phyloP scores from a whole-genome alignment of 106 monocot species.

The Xerophyta viscosa region DNA sequence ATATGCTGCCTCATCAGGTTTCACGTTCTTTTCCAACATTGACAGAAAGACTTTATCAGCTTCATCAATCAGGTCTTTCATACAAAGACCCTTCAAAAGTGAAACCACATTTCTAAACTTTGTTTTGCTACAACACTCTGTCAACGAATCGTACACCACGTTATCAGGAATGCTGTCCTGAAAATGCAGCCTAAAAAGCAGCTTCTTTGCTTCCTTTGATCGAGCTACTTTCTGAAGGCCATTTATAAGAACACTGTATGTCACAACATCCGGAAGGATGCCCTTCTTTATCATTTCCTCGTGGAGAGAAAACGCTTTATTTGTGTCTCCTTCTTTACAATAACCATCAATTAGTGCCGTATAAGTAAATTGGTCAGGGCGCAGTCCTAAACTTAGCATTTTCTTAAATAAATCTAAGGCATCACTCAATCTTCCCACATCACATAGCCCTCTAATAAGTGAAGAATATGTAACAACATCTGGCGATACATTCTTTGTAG shows the following conservation, averaged over 20 bases:
- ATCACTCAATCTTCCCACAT: background rate
- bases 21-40: background rate
- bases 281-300: conserved; percentile 1
- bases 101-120: background rate
- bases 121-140: background rate
- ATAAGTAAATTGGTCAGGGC: background rate
- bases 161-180: background rate
- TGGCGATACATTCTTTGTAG: background rate
- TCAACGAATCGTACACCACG: background rate
- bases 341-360: conserved; percentile 1
- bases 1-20: background rate
- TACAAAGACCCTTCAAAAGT: conserved; percentile 1
- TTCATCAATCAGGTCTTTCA: background rate
- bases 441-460: conserved; percentile 1
- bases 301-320: background rate
- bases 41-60: background rate
- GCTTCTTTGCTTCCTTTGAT: background rate
- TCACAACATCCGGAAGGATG: background rate
- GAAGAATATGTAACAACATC: conserved; percentile 1
- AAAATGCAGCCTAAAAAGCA: conserved; percentile 1
- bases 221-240: conserved; percentile 1
- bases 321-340: conserved; percentile 1
- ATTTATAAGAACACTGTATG: conserved; percentile 3
- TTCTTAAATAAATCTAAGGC: background rate
- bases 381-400: background rate